Evolutionary conservation across 305 asterid species (phyloP), one percentile per base, ranked within the genome.

Genomic region (Solanum hybrid): DNA sequence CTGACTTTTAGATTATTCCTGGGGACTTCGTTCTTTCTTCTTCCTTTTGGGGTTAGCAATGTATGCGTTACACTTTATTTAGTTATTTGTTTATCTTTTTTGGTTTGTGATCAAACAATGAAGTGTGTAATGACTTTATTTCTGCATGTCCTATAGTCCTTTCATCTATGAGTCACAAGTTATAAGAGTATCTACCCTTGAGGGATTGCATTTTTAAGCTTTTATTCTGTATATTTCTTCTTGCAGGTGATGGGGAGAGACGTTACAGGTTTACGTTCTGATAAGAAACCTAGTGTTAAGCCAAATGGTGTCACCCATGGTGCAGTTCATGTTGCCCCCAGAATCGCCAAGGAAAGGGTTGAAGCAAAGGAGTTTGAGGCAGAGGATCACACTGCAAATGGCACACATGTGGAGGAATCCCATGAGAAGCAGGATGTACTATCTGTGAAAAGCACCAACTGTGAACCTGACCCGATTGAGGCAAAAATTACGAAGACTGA

Each of bases 231-330:
- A 39, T 39, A 33, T 24, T 33, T 41, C 86, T 45, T 89, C 51
- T 12, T 93, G 92, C 92, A 93, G 94, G 93, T 57, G 90, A 96
- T 95, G 97, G 98, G 95, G 93, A 96, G 96, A 93, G 95, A 95
- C 83, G 65, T 94, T 79, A 76, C 96, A 68, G 96, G 95, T 31
- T 89, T 94, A 68, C 94, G 92, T 61, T 78, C 86, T 90, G 95
- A 93, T 91, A 93, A 91, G 94, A 94, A 92, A 90, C 91, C 95
- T 79, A 90, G 86, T 85, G 90, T 88, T 79, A 94, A 91, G 89
- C 72, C 95, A n/a, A 94, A 94, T 92, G 95, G 94, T 73, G 89
- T 91, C 87, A 88, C 91, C 90, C 91, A 82, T 36, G 90, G 87
- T 57, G 61, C 90, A 79, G 93, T 90, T 89, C 93, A 91, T 91